Percentiles rank a stretch among this genome's conserved stretches.
Conservation (phyloP, 768 basidiomycete genomes). For the Scleroderma citrinum region DNA sequence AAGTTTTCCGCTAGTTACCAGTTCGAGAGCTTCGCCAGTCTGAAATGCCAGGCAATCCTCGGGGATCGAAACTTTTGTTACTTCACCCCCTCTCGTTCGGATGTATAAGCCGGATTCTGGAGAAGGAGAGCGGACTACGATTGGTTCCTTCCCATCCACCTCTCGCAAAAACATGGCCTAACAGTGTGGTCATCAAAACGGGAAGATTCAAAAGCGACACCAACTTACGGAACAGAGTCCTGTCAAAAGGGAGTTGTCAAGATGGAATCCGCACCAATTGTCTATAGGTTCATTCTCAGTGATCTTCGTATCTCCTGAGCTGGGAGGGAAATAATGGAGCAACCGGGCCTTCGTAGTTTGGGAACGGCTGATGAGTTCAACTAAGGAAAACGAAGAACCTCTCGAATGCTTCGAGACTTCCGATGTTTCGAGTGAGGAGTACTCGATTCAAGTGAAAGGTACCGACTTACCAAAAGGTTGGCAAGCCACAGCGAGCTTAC, state of each 20-base stretch:
- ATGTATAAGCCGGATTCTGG: slow-evolving; percentile 86
- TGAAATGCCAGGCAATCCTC: slow-evolving; percentile 86
- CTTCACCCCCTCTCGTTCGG: slow-evolving; percentile 68
- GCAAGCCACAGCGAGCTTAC: slow-evolving; percentile 78
- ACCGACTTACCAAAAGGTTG: slow-evolving; percentile 71
- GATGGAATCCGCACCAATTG: slow-evolving; percentile 92
- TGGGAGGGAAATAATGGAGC: slow-evolving; percentile 91
- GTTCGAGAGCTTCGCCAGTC: slow-evolving; percentile 91
- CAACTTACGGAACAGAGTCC: slow-evolving; percentile 78
- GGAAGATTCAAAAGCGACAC: not conserved
- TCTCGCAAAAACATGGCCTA: slow-evolving; percentile 82
- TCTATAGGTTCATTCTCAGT: slow-evolving; percentile 65
- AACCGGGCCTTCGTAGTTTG: slow-evolving; percentile 89
- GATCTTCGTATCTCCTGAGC: slow-evolving; percentile 31
- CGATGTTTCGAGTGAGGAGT: slow-evolving; percentile 1
- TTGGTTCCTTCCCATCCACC: slow-evolving; percentile 34
- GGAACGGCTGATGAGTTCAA: slow-evolving; percentile 64
- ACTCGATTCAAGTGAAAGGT: not conserved
- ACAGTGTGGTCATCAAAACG: slow-evolving; percentile 5
- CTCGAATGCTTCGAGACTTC: slow-evolving; percentile 60
- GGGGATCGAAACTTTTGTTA: slow-evolving; percentile 86
- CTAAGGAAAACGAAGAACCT: slow-evolving; percentile 61
- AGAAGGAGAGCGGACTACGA: slow-evolving; percentile 59
- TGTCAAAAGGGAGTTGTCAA: slow-evolving; percentile 87
- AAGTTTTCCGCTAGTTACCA: slow-evolving; percentile 75